These are phyloP conservation scores for Rhizopogon vulgaris DNA, from an alignment of 768 basidiomycete genomes.

Conservation along the genomic window DNA sequence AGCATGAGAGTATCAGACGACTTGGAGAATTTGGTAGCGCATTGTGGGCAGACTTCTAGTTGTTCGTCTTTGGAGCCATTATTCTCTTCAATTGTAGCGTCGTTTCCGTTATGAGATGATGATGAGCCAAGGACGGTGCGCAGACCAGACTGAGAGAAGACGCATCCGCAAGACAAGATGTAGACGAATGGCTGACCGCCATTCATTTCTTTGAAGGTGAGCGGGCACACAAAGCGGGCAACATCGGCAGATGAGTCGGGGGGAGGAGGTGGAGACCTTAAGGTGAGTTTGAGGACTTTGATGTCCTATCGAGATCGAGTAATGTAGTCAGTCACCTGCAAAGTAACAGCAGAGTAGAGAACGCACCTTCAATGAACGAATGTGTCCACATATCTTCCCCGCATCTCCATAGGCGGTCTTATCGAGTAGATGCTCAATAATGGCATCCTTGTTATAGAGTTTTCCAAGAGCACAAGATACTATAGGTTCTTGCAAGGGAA, in stretches of 20 bases:
- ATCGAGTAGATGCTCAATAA: slow-evolving; percentile 87
- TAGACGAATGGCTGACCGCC: slow-evolving; percentile 87
- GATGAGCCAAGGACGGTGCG: slow-evolving; percentile 42
- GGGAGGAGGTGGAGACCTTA: slow-evolving; percentile 48
- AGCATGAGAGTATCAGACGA: slow-evolving; percentile 50
- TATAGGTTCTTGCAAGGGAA: slow-evolving; percentile 80
- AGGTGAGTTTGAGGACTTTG: slow-evolving; percentile 74
- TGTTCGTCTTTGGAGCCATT: slow-evolving; percentile 22
- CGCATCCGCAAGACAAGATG: slow-evolving; percentile 80
- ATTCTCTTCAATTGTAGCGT: slow-evolving; percentile 21
- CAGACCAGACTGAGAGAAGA: slow-evolving; percentile 82
- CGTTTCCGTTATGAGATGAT: slow-evolving; percentile 17
- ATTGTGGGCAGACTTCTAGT: slow-evolving; percentile 70
- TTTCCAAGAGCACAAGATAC: slow-evolving; percentile 92
- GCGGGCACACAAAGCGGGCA: slow-evolving; percentile 82
- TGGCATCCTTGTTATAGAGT: slow-evolving; percentile 92
- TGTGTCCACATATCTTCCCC: slow-evolving; percentile 86
- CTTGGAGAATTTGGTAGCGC: slow-evolving; percentile 61
- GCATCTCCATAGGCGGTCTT: slow-evolving; percentile 84
- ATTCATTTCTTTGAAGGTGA: slow-evolving; percentile 93
- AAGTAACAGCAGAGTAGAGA: background rate
- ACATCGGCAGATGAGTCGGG: slow-evolving; percentile 37
- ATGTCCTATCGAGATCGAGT: slow-evolving; percentile 71
- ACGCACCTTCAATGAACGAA: slow-evolving; percentile 82
- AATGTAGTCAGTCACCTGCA: background rate